phyloP scores from a whole-genome alignment of 495 filamentous ascomycete species.

The Glarea lozoyensis region DNA sequence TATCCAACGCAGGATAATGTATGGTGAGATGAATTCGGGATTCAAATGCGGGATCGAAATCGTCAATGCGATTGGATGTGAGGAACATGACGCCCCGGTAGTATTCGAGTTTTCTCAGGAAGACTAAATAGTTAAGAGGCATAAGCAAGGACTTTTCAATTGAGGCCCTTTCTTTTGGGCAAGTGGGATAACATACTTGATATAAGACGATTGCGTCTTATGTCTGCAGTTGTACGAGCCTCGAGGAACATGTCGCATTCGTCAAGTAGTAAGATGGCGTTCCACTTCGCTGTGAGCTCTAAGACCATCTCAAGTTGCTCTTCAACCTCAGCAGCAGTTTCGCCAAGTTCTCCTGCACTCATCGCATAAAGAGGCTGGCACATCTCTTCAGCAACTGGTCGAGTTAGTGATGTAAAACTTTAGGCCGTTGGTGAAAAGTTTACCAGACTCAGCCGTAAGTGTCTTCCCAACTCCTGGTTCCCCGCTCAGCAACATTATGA shows the following conservation, averaged over 20 bases:
- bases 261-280: slow-evolving; percentile 67
- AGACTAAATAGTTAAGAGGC: too few species aligned
- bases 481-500: slow-evolving; percentile 66
- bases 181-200: too few species aligned
- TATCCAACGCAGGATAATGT: slow-evolving; percentile 64
- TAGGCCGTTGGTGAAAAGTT: too few species aligned
- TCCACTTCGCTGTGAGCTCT: slow-evolving; percentile 77
- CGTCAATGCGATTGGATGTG: slow-evolving; percentile 73
- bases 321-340: slow-evolving; percentile 61
- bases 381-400: slow-evolving; percentile 74
- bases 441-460: slow-evolving; percentile 73
- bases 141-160: too few species aligned
- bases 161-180: too few species aligned
- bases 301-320: slow-evolving; percentile 67
- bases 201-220: slow-evolving; percentile 67
- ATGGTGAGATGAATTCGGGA: slow-evolving; percentile 56
- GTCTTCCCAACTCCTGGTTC: slow-evolving; percentile 83
- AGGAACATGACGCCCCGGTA: slow-evolving; percentile 69
- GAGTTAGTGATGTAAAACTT: too few species aligned
- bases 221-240: slow-evolving; percentile 54
- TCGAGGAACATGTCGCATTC: slow-evolving; percentile 77
- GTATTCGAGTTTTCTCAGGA: slow-evolving; percentile 53
- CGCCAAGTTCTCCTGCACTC: slow-evolving; percentile 70
- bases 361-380: slow-evolving; percentile 76
- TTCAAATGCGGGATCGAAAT: slow-evolving; percentile 53